Percentiles rank a stretch among this genome's conserved stretches.
Conservation (phyloP, 352 stramenopile species). For the Phytophthora macrochlamydospora region DNA sequence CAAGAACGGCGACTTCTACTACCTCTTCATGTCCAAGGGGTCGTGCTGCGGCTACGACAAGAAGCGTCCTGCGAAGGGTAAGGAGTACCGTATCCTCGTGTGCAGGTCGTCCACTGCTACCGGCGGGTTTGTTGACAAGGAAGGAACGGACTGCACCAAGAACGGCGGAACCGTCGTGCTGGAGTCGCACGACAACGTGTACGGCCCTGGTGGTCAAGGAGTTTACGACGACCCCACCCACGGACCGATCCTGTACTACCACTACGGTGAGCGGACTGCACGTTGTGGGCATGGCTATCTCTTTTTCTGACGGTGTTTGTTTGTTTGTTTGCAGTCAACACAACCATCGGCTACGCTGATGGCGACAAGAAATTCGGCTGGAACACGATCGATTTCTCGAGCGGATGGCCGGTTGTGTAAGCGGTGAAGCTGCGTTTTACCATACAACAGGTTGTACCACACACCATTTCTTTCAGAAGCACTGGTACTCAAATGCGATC, state of each 20-base stretch:
- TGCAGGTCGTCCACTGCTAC: constrained; percentile 44
- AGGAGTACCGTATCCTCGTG: constrained; percentile 55
- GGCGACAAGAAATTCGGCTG: constrained; percentile 54
- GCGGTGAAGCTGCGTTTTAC: background rate
- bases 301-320: constrained; percentile 2
- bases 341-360: constrained; percentile 43
- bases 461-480: too few species aligned
- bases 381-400: constrained; percentile 53
- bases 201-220: constrained; percentile 47
- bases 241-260: constrained; percentile 57
- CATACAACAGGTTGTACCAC: too few species aligned
- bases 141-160: constrained; percentile 34
- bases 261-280: constrained; percentile 40
- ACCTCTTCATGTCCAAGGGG: constrained; percentile 55
- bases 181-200: constrained; percentile 43
- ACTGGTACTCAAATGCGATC: too few species aligned
- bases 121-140: constrained; percentile 41
- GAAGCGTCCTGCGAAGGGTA: constrained; percentile 27
- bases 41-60: constrained; percentile 46
- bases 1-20: constrained; percentile 41
- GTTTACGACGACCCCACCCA: constrained; percentile 50
- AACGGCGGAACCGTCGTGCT: constrained; percentile 46
- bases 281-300: background rate
- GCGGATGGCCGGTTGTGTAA: constrained; percentile 49
- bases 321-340: constrained; percentile 38